A percentile compares a stretch with the other conserved stretches of the same genome.
Evolutionary conservation across 1,284 basidiomycete species (phyloP).

Genomic region (Rhodofomes roseus): DNA sequence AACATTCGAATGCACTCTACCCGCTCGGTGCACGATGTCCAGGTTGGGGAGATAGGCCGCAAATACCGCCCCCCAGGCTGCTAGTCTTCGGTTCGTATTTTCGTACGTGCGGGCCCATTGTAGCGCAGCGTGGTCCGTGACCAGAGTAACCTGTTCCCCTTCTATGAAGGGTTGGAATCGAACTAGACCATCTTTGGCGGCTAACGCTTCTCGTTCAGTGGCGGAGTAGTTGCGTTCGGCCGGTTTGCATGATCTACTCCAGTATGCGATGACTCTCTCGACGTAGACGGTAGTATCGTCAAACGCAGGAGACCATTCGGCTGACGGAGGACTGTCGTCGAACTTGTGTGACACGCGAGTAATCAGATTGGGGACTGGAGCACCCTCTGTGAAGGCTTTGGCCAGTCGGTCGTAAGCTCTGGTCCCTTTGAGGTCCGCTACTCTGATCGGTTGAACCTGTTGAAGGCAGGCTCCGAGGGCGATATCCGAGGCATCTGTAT

Average conservation of each 20-base stretch:
- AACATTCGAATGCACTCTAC: too few species aligned
- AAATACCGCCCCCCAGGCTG: conserved; percentile 26
- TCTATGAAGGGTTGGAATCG: conserved; percentile 27
- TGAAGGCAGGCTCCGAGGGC: conserved; percentile 28
- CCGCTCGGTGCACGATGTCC: too few species aligned
- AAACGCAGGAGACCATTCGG: conserved; percentile 19
- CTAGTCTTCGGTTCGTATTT: conserved; percentile 27
- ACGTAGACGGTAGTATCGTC: conserved; percentile 26
- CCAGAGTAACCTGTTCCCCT: conserved; percentile 21
- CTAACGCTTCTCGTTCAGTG: too few species aligned
- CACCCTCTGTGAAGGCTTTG: conserved; percentile 11
- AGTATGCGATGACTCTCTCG: conserved; percentile 31
- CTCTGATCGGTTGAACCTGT: conserved; percentile 29
- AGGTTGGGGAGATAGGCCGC: conserved; percentile 30
- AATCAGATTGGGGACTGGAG: conserved; percentile 19
- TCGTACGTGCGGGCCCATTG: conserved; percentile 29
- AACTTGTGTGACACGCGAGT: conserved; percentile 12
- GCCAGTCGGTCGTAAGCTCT: conserved; percentile 26
- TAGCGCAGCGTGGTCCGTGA: conserved; percentile 33
- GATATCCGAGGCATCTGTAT: conserved; percentile 28
- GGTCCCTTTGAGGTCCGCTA: conserved; percentile 35
- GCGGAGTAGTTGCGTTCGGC: too few species aligned
- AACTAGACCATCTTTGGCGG: too few species aligned
- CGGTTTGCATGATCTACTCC: conserved; percentile 24
- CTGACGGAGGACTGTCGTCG: conserved; percentile 9